Base-by-base conservation (phyloP, 441 rosid genomes). In the Biscutella auriculata region DNA sequence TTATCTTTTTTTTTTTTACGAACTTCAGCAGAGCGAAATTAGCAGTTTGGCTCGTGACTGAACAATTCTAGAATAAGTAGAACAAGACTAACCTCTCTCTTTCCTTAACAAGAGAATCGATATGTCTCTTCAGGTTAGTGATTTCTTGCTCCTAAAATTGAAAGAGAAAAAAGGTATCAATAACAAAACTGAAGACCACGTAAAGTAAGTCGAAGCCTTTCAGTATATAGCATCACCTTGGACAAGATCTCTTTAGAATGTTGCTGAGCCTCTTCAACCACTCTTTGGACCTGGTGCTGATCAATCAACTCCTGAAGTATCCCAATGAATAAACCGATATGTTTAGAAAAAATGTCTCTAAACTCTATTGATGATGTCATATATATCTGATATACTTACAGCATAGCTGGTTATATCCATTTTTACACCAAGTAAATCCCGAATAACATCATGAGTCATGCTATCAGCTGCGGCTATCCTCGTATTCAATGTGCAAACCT, bases 361-460 rank as follows among this genome's bases (percentile, higher is more conserved):
- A 45, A 35, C 8, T 56, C 52, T 65, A 44, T 47, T 39, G 16
- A 53, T 56, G 57, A 30, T 32, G 42, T 51, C 19, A 26, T 47
- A 47, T 40, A 65, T 15, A 19, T 48, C 40, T 44, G 42, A 67
- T 33, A 53, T 53, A 76, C 93, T 78, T 78, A 88, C 96, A 13
- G 94, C 94, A 63, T 86, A 88, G 68, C 81, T 84, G 15, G 85
- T 84, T 76, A 92, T 79, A 59, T 92, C 96, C 78, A 88, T 61
- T 71, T 84, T 88, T 60, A 92, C 87, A 28, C 95, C 89, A 54
- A 92, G 92, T 67, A 92, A 77, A 79, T 92, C 98, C 39, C 92
- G 92, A 62, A 92, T 88, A 67, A 92, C 85, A 66, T 92, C 96
- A 64, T 88, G 95, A 14, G 98, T 86, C 98, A 86, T 92, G 85